Evolutionary conservation across 73 alveolate species (phyloP), one percentile per base, ranked within the genome.

Genomic region (Paramecium sonneborni): DNA sequence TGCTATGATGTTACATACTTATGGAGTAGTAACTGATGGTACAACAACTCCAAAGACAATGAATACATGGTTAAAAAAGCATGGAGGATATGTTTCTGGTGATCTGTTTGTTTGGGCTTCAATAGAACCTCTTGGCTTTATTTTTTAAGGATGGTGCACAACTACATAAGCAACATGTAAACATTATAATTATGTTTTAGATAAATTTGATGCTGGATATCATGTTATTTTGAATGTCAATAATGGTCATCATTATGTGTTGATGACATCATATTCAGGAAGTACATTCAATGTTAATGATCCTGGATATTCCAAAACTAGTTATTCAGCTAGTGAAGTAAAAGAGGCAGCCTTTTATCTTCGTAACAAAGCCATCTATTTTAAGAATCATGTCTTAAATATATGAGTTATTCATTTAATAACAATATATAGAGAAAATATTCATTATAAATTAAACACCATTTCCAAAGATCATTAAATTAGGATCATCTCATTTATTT

Each of bases 51-150:
- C 95, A 32, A 85, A 84, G 30, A 93, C 93, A 23, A 76, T 92
- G 76, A 92, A 92, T 43, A 70, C 93, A 9, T 94, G 96, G 96
- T 85, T 92, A 23, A 94, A 88, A 39, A 57, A 68, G 0, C 92
- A 94, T 34, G 94, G 94, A 32, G 97, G 95, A 76, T 94, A 86
- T 92, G 90, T 34, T 23, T 76, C 92, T 28, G 96, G 94, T 32
- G 93, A 94, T 76, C 48, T 92, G 28, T 92, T 92, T 46, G 90
- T 92, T n/a, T 94, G 96, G 97, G 95, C 93, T 34, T 86, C 97
- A 21, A 86, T 94, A 5, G n/a, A 82, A 7, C 28, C 86, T 9
- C 89, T 94, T 12, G 97, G 94, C 20, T 86, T 79, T 68, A 9
- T 9, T 23, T 74, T 1, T 74, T 57, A 30, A 21, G 86, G 94